Evolutionary conservation across 495 filamentous ascomycete species (phyloP).

Genomic region (Aspergillus wentii): DNA sequence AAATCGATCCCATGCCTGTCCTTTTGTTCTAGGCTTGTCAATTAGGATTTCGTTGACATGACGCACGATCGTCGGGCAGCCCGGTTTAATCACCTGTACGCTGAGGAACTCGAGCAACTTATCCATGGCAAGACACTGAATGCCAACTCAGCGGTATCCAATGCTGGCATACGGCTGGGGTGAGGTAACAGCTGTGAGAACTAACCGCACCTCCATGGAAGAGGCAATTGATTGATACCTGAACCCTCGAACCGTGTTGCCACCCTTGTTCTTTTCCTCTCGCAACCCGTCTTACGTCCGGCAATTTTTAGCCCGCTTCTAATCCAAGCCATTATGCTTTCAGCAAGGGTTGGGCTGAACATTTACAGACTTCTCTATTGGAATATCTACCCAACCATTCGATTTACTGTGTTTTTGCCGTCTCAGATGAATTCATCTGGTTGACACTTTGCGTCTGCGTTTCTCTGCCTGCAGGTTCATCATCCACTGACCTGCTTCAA

Average conservation of each 20-base stretch:
- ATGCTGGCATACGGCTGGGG: conserved; percentile 20
- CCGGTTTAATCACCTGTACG: conserved; percentile 16
- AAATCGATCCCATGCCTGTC: conserved; percentile 3
- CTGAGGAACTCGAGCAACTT: conserved; percentile 12
- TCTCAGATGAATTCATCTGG: too few relatives aligned
- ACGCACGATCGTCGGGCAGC: conserved; percentile 23
- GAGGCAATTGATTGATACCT: conserved; percentile 19
- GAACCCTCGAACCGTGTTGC: conserved; percentile 24
- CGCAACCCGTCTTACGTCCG: conserved; percentile 25
- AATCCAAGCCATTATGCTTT: conserved; percentile 21
- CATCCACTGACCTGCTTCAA: conserved; percentile 18
- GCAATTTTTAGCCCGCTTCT: conserved; percentile 15
- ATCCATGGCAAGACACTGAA: conserved; percentile 30
- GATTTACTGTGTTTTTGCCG: too few relatives aligned
- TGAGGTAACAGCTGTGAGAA: conserved; percentile 14
- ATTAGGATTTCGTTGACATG: conserved; percentile 2
- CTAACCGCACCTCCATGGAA: conserved; percentile 11
- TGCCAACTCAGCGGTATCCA: conserved; percentile 32
- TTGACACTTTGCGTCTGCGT: too few relatives aligned
- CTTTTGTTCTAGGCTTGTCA: neutral
- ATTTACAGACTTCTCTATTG: too few relatives aligned
- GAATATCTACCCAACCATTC: conserved; percentile 23
- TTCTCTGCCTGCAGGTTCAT: too few relatives aligned
- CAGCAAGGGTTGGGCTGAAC: conserved; percentile 26
- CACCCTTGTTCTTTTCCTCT: conserved; percentile 26